phyloP scores from a whole-genome alignment of 257 asterid genomes.

The Solanum paucissectum region DNA sequence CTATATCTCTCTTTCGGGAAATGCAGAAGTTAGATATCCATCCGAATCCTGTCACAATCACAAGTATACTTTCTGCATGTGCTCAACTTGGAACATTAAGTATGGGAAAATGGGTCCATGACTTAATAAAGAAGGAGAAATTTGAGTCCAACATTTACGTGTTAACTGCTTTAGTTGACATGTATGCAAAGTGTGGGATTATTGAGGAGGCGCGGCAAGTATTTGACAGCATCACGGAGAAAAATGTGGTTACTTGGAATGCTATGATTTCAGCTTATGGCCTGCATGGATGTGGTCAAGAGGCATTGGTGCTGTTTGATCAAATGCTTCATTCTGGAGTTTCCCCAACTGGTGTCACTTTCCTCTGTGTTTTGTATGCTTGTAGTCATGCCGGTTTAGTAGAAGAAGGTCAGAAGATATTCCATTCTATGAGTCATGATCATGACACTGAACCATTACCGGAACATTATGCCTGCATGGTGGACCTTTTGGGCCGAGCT shows the following conservation, averaged over 20 bases:
- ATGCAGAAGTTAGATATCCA: constrained; percentile 69
- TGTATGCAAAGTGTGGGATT: constrained; percentile 84
- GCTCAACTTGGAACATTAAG: constrained; percentile 84
- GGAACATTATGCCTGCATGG: constrained; percentile 88
- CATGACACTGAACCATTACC: constrained; percentile 49
- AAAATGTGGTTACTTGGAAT: constrained; percentile 80
- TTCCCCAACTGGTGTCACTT: constrained; percentile 57
- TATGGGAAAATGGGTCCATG: constrained; percentile 75
- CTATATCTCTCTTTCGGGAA: constrained; percentile 59
- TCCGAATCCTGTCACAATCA: constrained; percentile 70
- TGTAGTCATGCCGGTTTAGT: constrained; percentile 95
- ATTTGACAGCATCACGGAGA: constrained; percentile 46
- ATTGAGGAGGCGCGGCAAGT: constrained; percentile 53
- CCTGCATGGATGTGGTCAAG: constrained; percentile 69
- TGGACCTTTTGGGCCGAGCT: constrained; percentile 81
- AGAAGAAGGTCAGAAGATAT: constrained; percentile 56
- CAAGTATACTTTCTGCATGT: constrained; percentile 84
- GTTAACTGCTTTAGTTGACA: constrained; percentile 74
- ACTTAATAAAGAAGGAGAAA: constrained; percentile 39
- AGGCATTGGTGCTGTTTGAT: constrained; percentile 44
- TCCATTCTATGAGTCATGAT: constrained; percentile 44
- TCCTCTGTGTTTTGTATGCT: constrained; percentile 61
- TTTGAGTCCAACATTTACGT: constrained; percentile 54
- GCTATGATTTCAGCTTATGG: constrained; percentile 85
- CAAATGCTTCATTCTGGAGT: constrained; percentile 45